Percentiles rank a stretch among this genome's conserved stretches.
These are phyloP conservation scores for Zygotorulaspora danielsina DNA, from an alignment of 805 yeast genomes.

Conservation along the genomic window DNA sequence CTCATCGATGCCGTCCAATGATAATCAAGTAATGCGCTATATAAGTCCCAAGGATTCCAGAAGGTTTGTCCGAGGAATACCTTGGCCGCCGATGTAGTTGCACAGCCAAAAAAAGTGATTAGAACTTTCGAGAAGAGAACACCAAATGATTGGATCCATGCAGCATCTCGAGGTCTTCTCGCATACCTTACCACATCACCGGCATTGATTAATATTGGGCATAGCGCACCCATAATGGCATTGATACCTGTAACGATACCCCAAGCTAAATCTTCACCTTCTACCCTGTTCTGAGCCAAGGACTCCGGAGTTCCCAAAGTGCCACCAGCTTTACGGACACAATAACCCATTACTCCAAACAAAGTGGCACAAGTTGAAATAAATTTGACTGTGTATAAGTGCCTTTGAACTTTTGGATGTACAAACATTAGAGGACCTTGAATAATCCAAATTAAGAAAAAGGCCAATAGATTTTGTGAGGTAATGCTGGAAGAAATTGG, in stretches of 20 bases:
- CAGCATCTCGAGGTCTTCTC: not conserved
- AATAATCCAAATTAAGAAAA: not conserved
- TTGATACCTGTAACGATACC: not conserved
- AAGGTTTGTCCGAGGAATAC: not conserved
- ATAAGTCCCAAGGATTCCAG: constrained; percentile 1
- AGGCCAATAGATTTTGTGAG: not conserved
- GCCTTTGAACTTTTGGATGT: not conserved
- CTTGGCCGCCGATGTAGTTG: not conserved
- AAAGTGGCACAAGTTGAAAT: not conserved
- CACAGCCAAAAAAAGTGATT: constrained; percentile 1
- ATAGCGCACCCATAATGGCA: not conserved
- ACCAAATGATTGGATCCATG: not conserved
- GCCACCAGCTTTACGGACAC: not conserved
- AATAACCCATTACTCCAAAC: not conserved
- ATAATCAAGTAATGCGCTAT: not conserved
- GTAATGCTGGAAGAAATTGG: not conserved
- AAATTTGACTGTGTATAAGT: not conserved
- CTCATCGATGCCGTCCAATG: not conserved
- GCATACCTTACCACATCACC: not conserved
- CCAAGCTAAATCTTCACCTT: not conserved
- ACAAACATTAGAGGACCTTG: not conserved
- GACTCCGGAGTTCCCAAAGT: not conserved
- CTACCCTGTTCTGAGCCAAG: not conserved
- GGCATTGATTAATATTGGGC: not conserved
- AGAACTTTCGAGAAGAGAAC: not conserved